Conservation (phyloP, 2,329 filamentous ascomycete genomes). For the Alternaria sp. region DNA sequence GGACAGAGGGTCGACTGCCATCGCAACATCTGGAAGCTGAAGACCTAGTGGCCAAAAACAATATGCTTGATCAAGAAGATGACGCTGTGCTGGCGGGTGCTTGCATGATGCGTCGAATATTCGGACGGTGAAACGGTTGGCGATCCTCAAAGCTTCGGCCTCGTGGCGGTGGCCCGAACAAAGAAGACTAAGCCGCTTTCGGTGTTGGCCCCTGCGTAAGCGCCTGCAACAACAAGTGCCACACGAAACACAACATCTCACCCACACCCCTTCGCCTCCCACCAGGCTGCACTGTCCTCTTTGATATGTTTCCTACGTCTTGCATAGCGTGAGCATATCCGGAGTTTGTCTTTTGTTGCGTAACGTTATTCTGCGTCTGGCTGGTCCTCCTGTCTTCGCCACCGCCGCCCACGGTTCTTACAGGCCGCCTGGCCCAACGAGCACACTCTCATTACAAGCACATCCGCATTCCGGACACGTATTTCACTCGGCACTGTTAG, state of each 20-base stretch:
- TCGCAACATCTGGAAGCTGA: slow-evolving; percentile 61
- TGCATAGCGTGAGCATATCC: slow-evolving; percentile 42
- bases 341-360: slow-evolving; percentile 17
- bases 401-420: slow-evolving; percentile 34
- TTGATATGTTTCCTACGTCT: slow-evolving; percentile 13
- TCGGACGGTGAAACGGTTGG: slow-evolving; percentile 22
- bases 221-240: slow-evolving; percentile 11
- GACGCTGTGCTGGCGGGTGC: slow-evolving; percentile 13
- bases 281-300: slow-evolving; percentile 1
- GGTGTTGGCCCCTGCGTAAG: slow-evolving; percentile 12
- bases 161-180: slow-evolving; percentile 26
- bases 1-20: slow-evolving; percentile 88
- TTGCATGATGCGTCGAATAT: slow-evolving; percentile 34
- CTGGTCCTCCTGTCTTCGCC: slow-evolving; percentile 31
- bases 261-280: slow-evolving; percentile 6
- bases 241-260: slow-evolving; percentile 12
- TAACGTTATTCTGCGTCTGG: slow-evolving; percentile 24
- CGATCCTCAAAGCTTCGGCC: slow-evolving; percentile 28
- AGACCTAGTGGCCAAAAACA: slow-evolving; percentile 25
- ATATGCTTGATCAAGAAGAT: slow-evolving; percentile 14
- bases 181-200: slow-evolving; percentile 12
- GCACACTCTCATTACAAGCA: not conserved
- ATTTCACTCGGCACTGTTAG: not conserved
- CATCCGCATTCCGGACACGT: not conserved
- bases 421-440: not conserved